A percentile compares a stretch with the other conserved stretches of the same genome.
Conservation (phyloP, 2,329 filamentous ascomycete species). For the Paraphaeosphaeria sporulosa region DNA sequence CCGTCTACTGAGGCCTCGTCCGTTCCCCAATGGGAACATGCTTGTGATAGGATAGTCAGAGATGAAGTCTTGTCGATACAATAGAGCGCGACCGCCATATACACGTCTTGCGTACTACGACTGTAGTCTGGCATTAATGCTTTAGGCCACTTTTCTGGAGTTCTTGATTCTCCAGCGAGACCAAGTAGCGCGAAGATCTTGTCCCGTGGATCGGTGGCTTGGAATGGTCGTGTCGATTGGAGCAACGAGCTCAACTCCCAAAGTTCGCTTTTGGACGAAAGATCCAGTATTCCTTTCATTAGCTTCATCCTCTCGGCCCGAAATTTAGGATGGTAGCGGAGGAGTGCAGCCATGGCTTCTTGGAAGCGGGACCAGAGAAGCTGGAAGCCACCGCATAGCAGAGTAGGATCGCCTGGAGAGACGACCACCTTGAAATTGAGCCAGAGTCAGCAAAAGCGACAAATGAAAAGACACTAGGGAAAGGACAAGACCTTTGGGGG, state of each 20-base stretch:
- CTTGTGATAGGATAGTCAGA: constrained; percentile 14
- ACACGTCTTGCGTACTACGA: constrained; percentile 9
- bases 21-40: not conserved
- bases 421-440: constrained; percentile 5
- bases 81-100: constrained; percentile 15
- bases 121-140: constrained; percentile 14
- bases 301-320: constrained; percentile 10
- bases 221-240: constrained; percentile 10
- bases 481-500: not conserved
- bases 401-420: constrained; percentile 14
- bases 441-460: not conserved
- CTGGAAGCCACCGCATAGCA: constrained; percentile 12
- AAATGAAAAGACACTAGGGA: not conserved
- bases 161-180: constrained; percentile 10
- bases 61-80: constrained; percentile 10
- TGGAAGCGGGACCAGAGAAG: constrained; percentile 13
- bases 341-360: constrained; percentile 8
- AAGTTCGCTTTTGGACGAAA: constrained; percentile 11
- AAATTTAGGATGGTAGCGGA: not conserved
- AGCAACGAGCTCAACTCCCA: constrained; percentile 15
- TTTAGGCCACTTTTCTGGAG: constrained; percentile 12
- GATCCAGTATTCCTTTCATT: constrained; percentile 13
- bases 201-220: constrained; percentile 17
- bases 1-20: not conserved
- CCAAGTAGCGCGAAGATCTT: constrained; percentile 17